These are phyloP conservation scores for Auricularia sp. DNA, from an alignment of 768 basidiomycete genomes.

Conservation along the genomic window DNA sequence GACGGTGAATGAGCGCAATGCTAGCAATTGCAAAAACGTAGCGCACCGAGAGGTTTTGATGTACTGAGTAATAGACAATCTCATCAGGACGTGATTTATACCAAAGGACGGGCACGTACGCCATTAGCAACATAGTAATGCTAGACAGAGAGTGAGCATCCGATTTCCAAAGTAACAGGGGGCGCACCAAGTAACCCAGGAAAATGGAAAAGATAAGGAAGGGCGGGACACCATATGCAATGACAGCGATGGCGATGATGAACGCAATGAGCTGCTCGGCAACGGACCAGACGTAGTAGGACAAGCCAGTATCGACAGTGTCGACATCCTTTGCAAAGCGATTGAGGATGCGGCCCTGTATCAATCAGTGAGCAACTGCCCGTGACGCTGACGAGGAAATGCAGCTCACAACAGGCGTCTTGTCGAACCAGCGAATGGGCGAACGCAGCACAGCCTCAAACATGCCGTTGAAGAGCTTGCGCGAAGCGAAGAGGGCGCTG, in stretches of 20 bases:
- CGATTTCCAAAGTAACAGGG: background rate
- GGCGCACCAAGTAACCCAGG: constrained; percentile 4
- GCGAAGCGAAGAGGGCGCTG: constrained; percentile 13
- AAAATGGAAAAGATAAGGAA: constrained; percentile 7
- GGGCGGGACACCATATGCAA: constrained; percentile 9
- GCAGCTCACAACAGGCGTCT: constrained; percentile 14
- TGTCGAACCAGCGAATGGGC: constrained; percentile 19
- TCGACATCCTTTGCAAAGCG: constrained; percentile 16
- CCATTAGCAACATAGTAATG: constrained; percentile 1
- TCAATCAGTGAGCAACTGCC: background rate
- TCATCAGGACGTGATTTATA: background rate
- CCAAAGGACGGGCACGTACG: background rate
- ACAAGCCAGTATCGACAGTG: constrained; percentile 16
- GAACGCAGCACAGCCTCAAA: constrained; percentile 13
- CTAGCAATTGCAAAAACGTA: background rate
- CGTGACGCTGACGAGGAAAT: background rate
- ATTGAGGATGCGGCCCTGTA: background rate
- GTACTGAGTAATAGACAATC: background rate
- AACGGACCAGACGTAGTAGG: constrained; percentile 19
- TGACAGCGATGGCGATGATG: constrained; percentile 7
- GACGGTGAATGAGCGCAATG: constrained; percentile 2
- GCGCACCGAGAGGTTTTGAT: background rate
- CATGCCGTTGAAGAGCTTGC: constrained; percentile 14
- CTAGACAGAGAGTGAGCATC: background rate
- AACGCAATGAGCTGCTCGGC: constrained; percentile 17